Evolutionary conservation across 73 alveolate species (phyloP), one percentile per base, ranked within the genome.

Genomic region (Paramecium sonneborni): DNA sequence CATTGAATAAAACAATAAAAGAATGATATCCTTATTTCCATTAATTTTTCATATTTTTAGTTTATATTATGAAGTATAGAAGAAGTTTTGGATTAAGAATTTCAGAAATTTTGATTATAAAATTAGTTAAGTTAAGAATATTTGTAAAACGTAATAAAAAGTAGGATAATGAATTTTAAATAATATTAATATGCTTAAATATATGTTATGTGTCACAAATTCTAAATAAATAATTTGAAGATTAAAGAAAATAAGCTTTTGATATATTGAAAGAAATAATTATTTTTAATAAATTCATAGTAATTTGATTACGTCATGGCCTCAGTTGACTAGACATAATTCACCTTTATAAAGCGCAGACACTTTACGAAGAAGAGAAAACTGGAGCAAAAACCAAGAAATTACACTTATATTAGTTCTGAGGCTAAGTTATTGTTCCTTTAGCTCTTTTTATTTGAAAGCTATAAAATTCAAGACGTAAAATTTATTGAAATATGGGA

Each of bases 261-360:
- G 30, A 52, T 52, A 18, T n/a, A n/a, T 52, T 18, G 6, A n/a
- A 52, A 52, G 30, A 52, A 52, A 52, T 52, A 52, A 52, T 52
- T 52, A n/a, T 52, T 52, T 52, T 52, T 21, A 7, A 21, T 5
- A 67, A 67, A 21, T 67, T 24, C 46, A 30, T 30, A 12, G 39
- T 32, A 74, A 35, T n/a, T 74, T 74, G 67, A 74, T 74, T 74
- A 74, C 87, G 87, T 74, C 55, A 74, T 74, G 87, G 48, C 84
- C 24, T 32, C 44, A 30, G 87, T 30, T 74, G 37, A 30, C 58
- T 74, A 52, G 68, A 52, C 87, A 3, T 35, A 35, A 43, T 32
- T 74, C 57, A 35, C 56, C 35, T 74, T 32, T 43, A 35, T 74
- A 28, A 74, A 74, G 87, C 39, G 34, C 3, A 23, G 87, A 23